These are phyloP conservation scores for Vitis rotundifolia DNA, from an alignment of 164 flowering plant species.

Conservation along the genomic window DNA sequence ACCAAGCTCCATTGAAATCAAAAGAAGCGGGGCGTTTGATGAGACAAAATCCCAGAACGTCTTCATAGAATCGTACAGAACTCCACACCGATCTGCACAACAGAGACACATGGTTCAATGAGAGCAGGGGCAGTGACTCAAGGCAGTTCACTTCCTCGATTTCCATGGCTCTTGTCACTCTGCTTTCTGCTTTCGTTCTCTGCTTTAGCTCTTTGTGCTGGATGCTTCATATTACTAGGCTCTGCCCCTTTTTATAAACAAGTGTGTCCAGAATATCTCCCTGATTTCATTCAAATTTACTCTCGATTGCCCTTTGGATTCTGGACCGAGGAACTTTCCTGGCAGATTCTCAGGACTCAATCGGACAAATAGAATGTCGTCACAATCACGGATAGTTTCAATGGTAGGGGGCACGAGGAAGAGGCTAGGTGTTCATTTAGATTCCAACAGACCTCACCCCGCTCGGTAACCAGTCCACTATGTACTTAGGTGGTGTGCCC, in stretches of 20 bases:
- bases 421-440: no score
- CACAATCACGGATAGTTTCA: neutral
- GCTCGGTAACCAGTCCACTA: no score
- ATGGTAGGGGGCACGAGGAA: no score
- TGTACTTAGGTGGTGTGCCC: no score
- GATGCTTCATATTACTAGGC: neutral
- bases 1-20: constrained; percentile 78
- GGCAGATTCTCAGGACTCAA: constrained; percentile 23
- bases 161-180: constrained; percentile 21
- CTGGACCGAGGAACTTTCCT: constrained; percentile 31
- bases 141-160: constrained; percentile 32
- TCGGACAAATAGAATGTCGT: neutral
- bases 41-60: constrained; percentile 60
- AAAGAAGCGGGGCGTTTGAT: constrained; percentile 78
- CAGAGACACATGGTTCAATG: constrained; percentile 64
- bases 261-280: neutral
- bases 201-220: neutral
- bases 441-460: no score
- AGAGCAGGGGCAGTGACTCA: constrained; percentile 48
- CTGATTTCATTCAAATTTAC: neutral
- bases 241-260: constrained; percentile 13
- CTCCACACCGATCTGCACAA: constrained; percentile 43
- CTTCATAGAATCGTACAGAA: constrained; percentile 48
- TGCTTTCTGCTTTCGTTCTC: neutral
- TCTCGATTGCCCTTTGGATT: no score